Conservation (phyloP, 371 early-diverging fungal species). For the Phascolomyces articulosus region DNA sequence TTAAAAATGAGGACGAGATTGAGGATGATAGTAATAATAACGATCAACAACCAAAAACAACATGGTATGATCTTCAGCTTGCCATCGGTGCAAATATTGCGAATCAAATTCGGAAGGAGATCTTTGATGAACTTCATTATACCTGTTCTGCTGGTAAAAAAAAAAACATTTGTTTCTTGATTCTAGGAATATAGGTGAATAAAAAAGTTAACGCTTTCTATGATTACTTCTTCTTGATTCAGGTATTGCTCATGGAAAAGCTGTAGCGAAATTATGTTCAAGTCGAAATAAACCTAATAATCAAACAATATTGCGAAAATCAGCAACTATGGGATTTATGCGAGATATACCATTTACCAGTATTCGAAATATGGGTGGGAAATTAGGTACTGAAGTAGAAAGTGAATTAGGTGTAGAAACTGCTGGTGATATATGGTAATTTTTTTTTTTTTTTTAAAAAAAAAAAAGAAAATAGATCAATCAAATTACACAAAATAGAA, state of each 20-base stretch:
- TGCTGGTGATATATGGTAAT: conserved; percentile 52
- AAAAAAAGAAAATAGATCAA: neutral
- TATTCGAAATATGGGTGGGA: conserved; percentile 88
- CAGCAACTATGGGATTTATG: conserved; percentile 62
- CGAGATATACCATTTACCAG: conserved; percentile 66
- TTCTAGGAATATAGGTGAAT: no score
- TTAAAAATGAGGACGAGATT: neutral
- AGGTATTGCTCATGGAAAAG: conserved; percentile 85
- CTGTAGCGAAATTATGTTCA: conserved; percentile 85
- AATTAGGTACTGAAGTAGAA: conserved; percentile 78
- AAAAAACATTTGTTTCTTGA: neutral
- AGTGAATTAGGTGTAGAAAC: conserved; percentile 57
- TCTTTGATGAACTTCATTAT: conserved; percentile 75
- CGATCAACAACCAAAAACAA: conserved; percentile 9
- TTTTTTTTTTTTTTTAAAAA: neutral
- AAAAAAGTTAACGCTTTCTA: neutral
- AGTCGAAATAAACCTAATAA: conserved; percentile 88
- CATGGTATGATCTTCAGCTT: conserved; percentile 74
- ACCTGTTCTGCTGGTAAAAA: conserved; percentile 81
- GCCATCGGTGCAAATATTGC: conserved; percentile 74
- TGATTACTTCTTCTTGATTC: neutral
- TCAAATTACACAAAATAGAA: neutral
- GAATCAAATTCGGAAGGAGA: conserved; percentile 63
- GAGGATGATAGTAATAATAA: no score
- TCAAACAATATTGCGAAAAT: conserved; percentile 71